Evolutionary conservation across 2,329 filamentous ascomycete species (phyloP).

Genomic region (Aspergillus pseudonomiae): DNA sequence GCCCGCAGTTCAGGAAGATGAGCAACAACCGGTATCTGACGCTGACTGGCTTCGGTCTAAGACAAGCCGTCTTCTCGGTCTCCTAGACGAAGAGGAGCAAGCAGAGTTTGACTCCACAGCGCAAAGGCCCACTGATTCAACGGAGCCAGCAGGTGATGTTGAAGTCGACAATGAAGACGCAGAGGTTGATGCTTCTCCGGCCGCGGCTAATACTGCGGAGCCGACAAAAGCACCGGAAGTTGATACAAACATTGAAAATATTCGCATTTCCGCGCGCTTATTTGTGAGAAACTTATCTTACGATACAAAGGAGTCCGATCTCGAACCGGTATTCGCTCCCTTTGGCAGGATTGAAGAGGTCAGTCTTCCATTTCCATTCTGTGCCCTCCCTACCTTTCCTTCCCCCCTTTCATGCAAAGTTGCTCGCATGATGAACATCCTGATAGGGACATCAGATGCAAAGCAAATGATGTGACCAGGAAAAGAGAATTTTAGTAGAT

Average conservation of each 20-base stretch:
- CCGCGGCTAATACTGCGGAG: constrained; percentile 10
- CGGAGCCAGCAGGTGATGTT: constrained; percentile 12
- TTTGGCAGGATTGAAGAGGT: constrained; percentile 87
- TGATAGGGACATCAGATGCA: constrained; percentile 99
- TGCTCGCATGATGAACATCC: constrained; percentile 85
- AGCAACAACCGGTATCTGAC: constrained; percentile 60
- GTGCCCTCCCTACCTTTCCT: constrained; percentile 15
- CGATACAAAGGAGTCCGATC: constrained; percentile 73
- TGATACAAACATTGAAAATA: constrained; percentile 59
- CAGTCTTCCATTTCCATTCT: constrained; percentile 48
- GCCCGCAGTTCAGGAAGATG: constrained; percentile 30
- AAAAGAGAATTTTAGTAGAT: constrained; percentile 99
- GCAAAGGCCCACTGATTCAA: constrained; percentile 20
- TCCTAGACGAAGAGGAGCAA: constrained; percentile 69
- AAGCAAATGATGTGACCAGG: constrained; percentile 85
- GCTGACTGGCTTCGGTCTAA: constrained; percentile 89
- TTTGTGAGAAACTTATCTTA: constrained; percentile 92
- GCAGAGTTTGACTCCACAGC: constrained; percentile 44
- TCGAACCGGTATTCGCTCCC: constrained; percentile 68
- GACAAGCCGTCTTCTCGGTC: constrained; percentile 81
- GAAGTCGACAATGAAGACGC: constrained; percentile 17
- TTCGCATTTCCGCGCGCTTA: constrained; percentile 73
- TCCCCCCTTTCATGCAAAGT: constrained; percentile 19
- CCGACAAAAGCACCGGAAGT: constrained; percentile 25
- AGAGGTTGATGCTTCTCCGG: constrained; percentile 19